A percentile compares a stretch with the other conserved stretches of the same genome.
These are phyloP conservation scores for Simmondsia chinensis DNA, from an alignment of 148 eudicot genomes.

Conservation along the genomic window DNA sequence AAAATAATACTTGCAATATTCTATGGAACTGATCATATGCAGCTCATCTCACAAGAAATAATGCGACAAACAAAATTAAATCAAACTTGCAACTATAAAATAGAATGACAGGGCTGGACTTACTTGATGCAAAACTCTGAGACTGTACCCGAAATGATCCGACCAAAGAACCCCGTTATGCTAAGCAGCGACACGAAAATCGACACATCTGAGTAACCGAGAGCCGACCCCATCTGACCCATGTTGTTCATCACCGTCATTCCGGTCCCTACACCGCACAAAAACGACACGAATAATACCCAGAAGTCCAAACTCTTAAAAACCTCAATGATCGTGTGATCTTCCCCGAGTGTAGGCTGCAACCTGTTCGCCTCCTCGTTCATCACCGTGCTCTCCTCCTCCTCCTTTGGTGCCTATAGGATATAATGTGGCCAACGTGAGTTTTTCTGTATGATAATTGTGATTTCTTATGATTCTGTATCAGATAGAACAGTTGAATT, in stretches of 20 bases:
- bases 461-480: too few relatives aligned
- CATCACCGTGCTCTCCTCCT: conserved; percentile 5
- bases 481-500: too few relatives aligned
- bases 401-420: too few relatives aligned
- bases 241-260: conserved; percentile 83
- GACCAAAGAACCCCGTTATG: conserved; percentile 86
- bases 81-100: not conserved
- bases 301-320: conserved; percentile 69
- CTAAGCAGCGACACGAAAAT: conserved; percentile 85
- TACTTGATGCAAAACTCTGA: conserved; percentile 90
- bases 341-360: conserved; percentile 68
- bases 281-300: conserved; percentile 73
- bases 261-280: conserved; percentile 96
- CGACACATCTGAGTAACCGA: conserved; percentile 80
- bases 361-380: conserved; percentile 16
- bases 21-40: too few relatives aligned
- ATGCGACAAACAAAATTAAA: not conserved
- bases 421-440: too few relatives aligned
- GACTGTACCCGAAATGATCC: conserved; percentile 70
- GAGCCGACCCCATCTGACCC: conserved; percentile 93
- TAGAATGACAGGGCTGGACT: conserved; percentile 15
- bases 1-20: too few relatives aligned
- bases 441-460: too few relatives aligned
- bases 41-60: not conserved
- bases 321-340: conserved; percentile 74